Evolutionary conservation across 768 basidiomycete species (phyloP), one percentile per base, ranked within the genome.

Genomic region (Leccinellum albellum): DNA sequence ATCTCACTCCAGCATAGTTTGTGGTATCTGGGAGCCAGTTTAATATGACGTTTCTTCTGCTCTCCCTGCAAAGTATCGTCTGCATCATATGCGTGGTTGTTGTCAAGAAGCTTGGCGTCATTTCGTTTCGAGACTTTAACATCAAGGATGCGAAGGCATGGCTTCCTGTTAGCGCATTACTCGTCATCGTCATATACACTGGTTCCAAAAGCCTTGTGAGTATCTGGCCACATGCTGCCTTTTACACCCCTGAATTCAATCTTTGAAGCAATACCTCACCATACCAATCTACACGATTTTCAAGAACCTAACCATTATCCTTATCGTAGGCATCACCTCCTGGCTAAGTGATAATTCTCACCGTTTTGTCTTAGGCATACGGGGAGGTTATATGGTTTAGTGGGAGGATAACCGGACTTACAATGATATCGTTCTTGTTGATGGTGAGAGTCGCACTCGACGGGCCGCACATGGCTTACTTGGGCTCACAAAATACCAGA

Each of bases 201-300:
- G 97, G 97, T 4, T 94, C 92, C 23, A 99, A 99, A 74, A 93
- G 91, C 70, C 77, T 99, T 71, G 96, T 95, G 62, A 74, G 94
- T 79, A n/a, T 50, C 31, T 33, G 23, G 6, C 28, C 33, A 20
- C 6, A 4, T 15, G 31, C 10, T 23, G 13, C 31, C 17, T 24
- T 35, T 54, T 55, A 28, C 15, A 10, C 35, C 29, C 21, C 51
- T 54, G 55, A 52, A 53, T 42, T 21, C 26, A 50, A 49, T 21
- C 21, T 46, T 13, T 33, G 6, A 72, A 98, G 94, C 97, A 98
- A 95, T 93, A 87, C 74, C 79, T 99, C 50, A 91, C 86, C 62
- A 98, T 99, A 73, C 97, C 97, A 0, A 87, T 98, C 26, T 99
- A 98, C 75, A 98, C 97, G 1, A 98, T 99, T 61, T 98, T 98